phyloP scores from a whole-genome alignment of 345 rosid species.

The Rhizophora apiculata region DNA sequence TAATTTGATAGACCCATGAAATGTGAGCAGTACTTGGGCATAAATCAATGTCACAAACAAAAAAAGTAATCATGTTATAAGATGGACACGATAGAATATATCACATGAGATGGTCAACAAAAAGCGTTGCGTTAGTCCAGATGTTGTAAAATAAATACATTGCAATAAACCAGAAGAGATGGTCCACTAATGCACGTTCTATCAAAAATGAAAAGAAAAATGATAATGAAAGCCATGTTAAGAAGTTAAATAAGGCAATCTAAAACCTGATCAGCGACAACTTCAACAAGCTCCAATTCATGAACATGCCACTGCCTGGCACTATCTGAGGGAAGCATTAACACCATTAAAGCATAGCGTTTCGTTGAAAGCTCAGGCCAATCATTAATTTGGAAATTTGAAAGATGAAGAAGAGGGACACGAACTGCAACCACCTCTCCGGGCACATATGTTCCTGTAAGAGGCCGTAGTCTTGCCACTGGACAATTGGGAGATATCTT shows the following conservation, averaged over 20 bases:
- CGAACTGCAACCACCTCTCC: conserved; percentile 97
- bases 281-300: conserved; percentile 98
- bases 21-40: no score
- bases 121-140: not conserved
- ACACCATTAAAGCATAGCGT: conserved; percentile 91
- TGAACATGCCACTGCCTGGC: conserved; percentile 99
- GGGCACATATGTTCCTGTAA: conserved; percentile 72
- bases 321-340: conserved; percentile 98
- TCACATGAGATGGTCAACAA: not conserved
- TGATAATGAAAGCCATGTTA: not conserved
- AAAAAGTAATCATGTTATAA: no score
- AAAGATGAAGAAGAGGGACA: conserved; percentile 93
- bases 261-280: conserved; percentile 93
- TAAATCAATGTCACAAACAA: no score
- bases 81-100: no score
- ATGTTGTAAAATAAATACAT: not conserved
- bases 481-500: conserved; percentile 90
- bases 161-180: not conserved
- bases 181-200: no score
- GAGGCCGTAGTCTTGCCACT: conserved; percentile 80
- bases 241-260: not conserved
- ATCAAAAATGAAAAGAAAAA: not conserved
- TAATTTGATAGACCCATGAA: no score
- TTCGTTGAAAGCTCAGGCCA: conserved; percentile 99
- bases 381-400: conserved; percentile 90